These are phyloP conservation scores for Kwoniella sp. DNA, from an alignment of 768 basidiomycete genomes.

Conservation along the genomic window DNA sequence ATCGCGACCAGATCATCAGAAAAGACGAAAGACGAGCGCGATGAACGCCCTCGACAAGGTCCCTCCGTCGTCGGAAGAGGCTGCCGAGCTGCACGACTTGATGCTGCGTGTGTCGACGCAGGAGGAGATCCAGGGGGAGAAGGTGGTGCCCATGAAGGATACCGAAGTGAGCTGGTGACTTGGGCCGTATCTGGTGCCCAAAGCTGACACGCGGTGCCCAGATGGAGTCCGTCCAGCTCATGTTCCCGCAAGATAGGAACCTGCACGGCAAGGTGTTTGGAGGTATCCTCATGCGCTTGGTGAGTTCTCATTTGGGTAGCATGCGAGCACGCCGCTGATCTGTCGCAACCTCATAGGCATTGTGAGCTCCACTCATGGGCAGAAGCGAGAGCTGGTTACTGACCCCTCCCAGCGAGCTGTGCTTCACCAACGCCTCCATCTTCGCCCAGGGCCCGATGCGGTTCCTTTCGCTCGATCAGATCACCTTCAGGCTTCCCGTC, in stretches of 20 bases:
- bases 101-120: slow-evolving; percentile 58
- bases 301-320: slow-evolving; percentile 1
- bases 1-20: slow-evolving; percentile 57
- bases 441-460: slow-evolving; percentile 63
- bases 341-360: slow-evolving; percentile 2
- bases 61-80: slow-evolving; percentile 69
- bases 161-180: slow-evolving; percentile 59
- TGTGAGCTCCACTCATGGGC: slow-evolving; percentile 6
- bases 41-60: slow-evolving; percentile 64
- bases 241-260: slow-evolving; percentile 82
- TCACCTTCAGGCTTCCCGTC: slow-evolving; percentile 73
- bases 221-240: slow-evolving; percentile 55
- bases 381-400: neutral
- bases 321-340: neutral
- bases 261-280: slow-evolving; percentile 81
- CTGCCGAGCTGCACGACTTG: slow-evolving; percentile 63
- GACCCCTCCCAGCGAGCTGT: slow-evolving; percentile 56
- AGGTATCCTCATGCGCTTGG: slow-evolving; percentile 65
- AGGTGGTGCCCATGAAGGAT: slow-evolving; percentile 70
- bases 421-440: slow-evolving; percentile 65
- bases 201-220: slow-evolving; percentile 7
- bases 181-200: neutral
- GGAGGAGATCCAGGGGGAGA: slow-evolving; percentile 51
- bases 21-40: slow-evolving; percentile 57
- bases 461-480: slow-evolving; percentile 74